phyloP scores from a whole-genome alignment of 306 rosid genomes.

The Lathyrus tuberosus region DNA sequence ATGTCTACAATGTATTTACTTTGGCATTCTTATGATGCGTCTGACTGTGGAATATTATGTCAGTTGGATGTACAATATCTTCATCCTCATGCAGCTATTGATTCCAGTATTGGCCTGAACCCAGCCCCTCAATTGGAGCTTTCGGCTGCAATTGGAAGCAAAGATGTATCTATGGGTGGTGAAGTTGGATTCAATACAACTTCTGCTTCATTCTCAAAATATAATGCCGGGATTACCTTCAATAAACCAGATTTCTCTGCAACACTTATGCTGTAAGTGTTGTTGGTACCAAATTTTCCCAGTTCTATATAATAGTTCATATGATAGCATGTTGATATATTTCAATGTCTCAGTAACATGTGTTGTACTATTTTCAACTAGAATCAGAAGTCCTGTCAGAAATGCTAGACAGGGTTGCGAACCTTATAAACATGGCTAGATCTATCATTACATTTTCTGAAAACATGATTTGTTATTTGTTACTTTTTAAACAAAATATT shows the following conservation, averaged over 20 bases:
- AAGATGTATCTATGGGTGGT: conserved; percentile 79
- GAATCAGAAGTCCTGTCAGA: conserved; percentile 8
- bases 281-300: conserved; percentile 23
- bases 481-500: neutral
- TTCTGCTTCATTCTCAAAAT: conserved; percentile 86
- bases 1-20: conserved; percentile 8
- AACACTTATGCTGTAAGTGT: conserved; percentile 71
- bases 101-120: conserved; percentile 87
- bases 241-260: conserved; percentile 81
- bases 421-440: conserved; percentile 22
- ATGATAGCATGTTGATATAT: neutral
- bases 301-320: neutral
- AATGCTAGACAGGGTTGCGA: conserved; percentile 4
- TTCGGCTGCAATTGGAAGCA: conserved; percentile 81
- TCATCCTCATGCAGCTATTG: conserved; percentile 86
- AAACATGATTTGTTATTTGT: conserved; percentile 10
- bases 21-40: conserved; percentile 19
- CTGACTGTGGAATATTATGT: conserved; percentile 35
- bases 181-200: conserved; percentile 91
- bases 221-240: conserved; percentile 79
- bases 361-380: conserved; percentile 5
- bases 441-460: neutral
- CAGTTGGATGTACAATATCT: conserved; percentile 88
- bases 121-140: conserved; percentile 83
- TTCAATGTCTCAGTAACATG: neutral